phyloP scores from a whole-genome alignment of 1,284 basidiomycete species.

The Puccinia hordei region DNA sequence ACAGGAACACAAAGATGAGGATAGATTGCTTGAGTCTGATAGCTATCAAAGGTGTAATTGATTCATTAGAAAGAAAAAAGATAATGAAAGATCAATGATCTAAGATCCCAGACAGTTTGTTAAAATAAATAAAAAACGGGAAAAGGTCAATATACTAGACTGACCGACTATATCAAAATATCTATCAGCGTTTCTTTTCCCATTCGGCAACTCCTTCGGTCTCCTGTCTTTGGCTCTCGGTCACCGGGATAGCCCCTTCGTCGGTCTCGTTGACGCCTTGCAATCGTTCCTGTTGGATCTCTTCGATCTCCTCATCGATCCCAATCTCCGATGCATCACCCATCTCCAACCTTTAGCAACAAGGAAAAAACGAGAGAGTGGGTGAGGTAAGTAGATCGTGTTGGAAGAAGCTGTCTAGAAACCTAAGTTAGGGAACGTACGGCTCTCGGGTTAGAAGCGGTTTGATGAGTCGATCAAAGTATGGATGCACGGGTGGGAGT shows the following conservation, averaged over 20 bases:
- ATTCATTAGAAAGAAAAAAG: too few relatives aligned
- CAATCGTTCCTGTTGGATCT: conserved; percentile 46
- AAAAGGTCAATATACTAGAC: neutral
- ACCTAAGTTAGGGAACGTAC: conserved; percentile 56
- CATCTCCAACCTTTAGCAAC: conserved; percentile 28
- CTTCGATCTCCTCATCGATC: conserved; percentile 50
- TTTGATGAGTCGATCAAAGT: conserved; percentile 65
- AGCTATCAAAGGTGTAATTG: too few relatives aligned
- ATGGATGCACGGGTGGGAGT: conserved; percentile 61
- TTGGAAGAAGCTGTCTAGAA: too few relatives aligned
- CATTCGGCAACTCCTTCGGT: conserved; percentile 45
- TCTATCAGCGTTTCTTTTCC: conserved; percentile 45
- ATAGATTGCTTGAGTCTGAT: too few relatives aligned
- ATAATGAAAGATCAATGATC: too few relatives aligned
- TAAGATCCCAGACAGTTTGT: too few relatives aligned
- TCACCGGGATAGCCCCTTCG: conserved; percentile 28
- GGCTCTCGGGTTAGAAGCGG: conserved; percentile 63
- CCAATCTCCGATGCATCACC: conserved; percentile 47
- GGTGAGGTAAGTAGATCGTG: neutral
- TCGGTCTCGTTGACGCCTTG: conserved; percentile 10
- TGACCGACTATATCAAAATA: neutral
- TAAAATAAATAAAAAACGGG: too few relatives aligned
- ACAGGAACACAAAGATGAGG: too few relatives aligned
- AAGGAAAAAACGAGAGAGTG: neutral
- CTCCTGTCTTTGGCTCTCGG: conserved; percentile 36